A percentile compares a stretch with the other conserved stretches of the same genome.
These are phyloP conservation scores for Metarhizium guizhouense DNA, from an alignment of 2,329 filamentous ascomycete genomes.

Conservation along the genomic window DNA sequence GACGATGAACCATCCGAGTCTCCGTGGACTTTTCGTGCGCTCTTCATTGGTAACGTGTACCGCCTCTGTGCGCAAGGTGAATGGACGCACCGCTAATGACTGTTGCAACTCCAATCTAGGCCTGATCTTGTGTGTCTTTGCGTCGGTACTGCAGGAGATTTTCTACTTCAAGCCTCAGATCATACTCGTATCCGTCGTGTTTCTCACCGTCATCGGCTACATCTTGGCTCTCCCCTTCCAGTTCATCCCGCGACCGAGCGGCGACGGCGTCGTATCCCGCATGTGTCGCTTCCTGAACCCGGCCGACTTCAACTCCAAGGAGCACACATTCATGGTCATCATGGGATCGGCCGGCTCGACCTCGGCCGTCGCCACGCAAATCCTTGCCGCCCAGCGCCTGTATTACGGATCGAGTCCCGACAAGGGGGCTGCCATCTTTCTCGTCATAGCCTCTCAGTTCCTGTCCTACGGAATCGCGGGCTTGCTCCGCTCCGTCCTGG, in stretches of 20 bases:
- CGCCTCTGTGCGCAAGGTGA: neutral
- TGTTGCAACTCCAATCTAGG: neutral
- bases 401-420: slow-evolving; percentile 38
- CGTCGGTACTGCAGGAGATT: slow-evolving; percentile 14
- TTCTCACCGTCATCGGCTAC: slow-evolving; percentile 14
- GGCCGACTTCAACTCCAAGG: slow-evolving; percentile 44
- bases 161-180: slow-evolving; percentile 16
- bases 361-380: slow-evolving; percentile 35
- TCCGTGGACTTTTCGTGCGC: slow-evolving; percentile 16
- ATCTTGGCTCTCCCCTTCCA: slow-evolving; percentile 6
- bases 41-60: slow-evolving; percentile 11
- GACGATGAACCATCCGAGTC: slow-evolving; percentile 14
- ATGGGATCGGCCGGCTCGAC: slow-evolving; percentile 35
- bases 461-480: slow-evolving; percentile 48
- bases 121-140: slow-evolving; percentile 8
- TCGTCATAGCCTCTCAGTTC: slow-evolving; percentile 42
- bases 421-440: slow-evolving; percentile 37
- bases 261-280: slow-evolving; percentile 5
- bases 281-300: slow-evolving; percentile 31
- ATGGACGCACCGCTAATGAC: too few species aligned
- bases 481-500: slow-evolving; percentile 37
- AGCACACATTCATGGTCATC: slow-evolving; percentile 46
- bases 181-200: slow-evolving; percentile 15
- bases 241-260: slow-evolving; percentile 8
- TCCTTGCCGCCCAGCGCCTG: slow-evolving; percentile 37